Conservation (phyloP, 495 filamentous ascomycete genomes). For the Sordaria brevicollis region DNA sequence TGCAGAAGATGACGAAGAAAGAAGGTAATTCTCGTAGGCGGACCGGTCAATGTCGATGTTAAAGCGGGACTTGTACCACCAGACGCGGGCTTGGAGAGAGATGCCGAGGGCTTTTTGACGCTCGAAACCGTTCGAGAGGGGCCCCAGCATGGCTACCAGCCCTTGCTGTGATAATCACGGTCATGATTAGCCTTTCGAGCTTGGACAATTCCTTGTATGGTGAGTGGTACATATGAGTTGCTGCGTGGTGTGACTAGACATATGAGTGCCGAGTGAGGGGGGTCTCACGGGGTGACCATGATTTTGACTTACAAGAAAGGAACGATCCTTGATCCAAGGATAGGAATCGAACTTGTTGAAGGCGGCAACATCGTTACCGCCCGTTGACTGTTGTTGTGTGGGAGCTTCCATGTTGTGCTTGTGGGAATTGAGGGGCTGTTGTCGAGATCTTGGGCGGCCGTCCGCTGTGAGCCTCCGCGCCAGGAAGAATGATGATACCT, state of each 20-base stretch:
- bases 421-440: not conserved
- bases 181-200: not conserved
- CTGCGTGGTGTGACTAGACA: slow-evolving; percentile 16
- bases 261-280: slow-evolving; percentile 11
- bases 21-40: slow-evolving; percentile 23
- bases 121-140: slow-evolving; percentile 9
- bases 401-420: not conserved
- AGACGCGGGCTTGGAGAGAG: slow-evolving; percentile 31
- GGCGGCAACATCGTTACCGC: not conserved
- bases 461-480: not conserved
- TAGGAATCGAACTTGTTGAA: slow-evolving; percentile 13
- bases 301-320: not conserved
- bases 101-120: slow-evolving; percentile 21
- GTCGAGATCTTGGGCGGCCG: not conserved
- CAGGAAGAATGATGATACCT: not conserved
- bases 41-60: slow-evolving; percentile 24
- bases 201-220: not conserved
- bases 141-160: slow-evolving; percentile 18
- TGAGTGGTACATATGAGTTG: not conserved
- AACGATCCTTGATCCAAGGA: slow-evolving; percentile 12
- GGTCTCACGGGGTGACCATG: not conserved
- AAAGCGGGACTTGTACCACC: slow-evolving; percentile 31
- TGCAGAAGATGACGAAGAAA: slow-evolving; percentile 2
- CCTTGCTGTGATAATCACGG: slow-evolving; percentile 8
- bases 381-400: not conserved